These are phyloP conservation scores for Barnettozyma pratensis DNA, from an alignment of 805 yeast genomes.

Conservation along the genomic window DNA sequence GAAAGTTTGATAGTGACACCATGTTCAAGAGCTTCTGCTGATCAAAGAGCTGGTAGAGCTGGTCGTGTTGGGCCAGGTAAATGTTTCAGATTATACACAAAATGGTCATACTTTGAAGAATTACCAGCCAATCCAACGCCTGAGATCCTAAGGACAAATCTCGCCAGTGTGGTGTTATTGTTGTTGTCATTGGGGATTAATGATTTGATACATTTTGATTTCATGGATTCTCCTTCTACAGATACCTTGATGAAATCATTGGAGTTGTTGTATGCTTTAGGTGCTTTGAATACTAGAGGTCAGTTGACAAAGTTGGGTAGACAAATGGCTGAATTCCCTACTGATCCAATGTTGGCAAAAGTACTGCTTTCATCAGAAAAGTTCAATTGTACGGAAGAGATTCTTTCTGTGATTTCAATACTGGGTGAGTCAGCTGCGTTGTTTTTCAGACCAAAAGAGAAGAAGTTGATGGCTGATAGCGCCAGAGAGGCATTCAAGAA, in stretches of 20 bases:
- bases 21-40: constrained; percentile 92
- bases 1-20: constrained; percentile 82
- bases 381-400: constrained; percentile 58
- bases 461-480: constrained; percentile 59
- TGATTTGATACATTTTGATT: constrained; percentile 78
- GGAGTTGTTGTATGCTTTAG: constrained; percentile 77
- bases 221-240: constrained; percentile 84
- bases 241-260: constrained; percentile 69
- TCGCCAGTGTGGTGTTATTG: constrained; percentile 69
- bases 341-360: constrained; percentile 86
- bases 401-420: constrained; percentile 76
- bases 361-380: constrained; percentile 59
- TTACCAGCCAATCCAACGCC: constrained; percentile 79
- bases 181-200: constrained; percentile 80
- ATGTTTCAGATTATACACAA: constrained; percentile 85
- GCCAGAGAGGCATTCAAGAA: constrained; percentile 51
- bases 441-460: constrained; percentile 66
- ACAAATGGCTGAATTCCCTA: constrained; percentile 87
- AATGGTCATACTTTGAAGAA: constrained; percentile 74
- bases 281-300: constrained; percentile 81
- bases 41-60: constrained; percentile 96
- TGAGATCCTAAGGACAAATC: constrained; percentile 82
- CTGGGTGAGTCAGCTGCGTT: constrained; percentile 70
- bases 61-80: constrained; percentile 97
- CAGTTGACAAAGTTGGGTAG: constrained; percentile 71